Evolutionary conservation across 2,329 filamentous ascomycete genomes (phyloP).

Genomic region (Chaetothyriales sp.): DNA sequence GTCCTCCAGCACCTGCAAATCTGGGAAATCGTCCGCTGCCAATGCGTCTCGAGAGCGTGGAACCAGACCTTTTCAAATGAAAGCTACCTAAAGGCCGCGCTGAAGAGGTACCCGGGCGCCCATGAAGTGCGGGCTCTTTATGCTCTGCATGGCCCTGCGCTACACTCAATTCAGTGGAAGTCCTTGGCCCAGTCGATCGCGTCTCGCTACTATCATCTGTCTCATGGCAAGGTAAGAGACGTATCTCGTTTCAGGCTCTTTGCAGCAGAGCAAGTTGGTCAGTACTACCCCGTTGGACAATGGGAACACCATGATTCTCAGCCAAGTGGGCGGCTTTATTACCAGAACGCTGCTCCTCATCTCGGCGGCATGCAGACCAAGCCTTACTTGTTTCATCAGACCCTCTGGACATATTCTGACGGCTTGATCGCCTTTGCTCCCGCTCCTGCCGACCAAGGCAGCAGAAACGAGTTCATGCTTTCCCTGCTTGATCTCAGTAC

Average conservation of each 20-base stretch:
- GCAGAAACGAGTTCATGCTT: conserved; percentile 16
- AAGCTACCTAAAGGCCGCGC: conserved; percentile 33
- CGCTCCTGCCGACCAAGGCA: conserved; percentile 22
- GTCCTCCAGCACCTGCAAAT: conserved; percentile 38
- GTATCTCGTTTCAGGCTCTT: conserved; percentile 34
- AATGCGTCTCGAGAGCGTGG: conserved; percentile 40
- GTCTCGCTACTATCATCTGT: conserved; percentile 42
- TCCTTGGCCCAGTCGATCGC: conserved; percentile 26
- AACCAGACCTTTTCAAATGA: conserved; percentile 37
- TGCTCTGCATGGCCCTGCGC: conserved; percentile 1
- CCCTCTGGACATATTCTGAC: conserved; percentile 45
- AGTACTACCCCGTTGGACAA: conserved; percentile 29
- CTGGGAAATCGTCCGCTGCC: conserved; percentile 38
- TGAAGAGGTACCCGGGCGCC: conserved; percentile 40
- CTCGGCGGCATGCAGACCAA: conserved; percentile 10
- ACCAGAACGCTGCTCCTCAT: conserved; percentile 15
- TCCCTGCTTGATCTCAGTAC: conserved; percentile 40
- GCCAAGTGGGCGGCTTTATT: conserved; percentile 16
- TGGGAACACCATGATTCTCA: conserved; percentile 30
- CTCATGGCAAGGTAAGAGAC: conserved; percentile 33
- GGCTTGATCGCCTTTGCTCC: conserved; percentile 43
- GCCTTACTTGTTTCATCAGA: conserved; percentile 25
- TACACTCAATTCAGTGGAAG: conserved; percentile 5
- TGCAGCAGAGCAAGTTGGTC: conserved; percentile 22
- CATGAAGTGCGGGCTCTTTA: conserved; percentile 35